Percentiles rank a stretch among this genome's conserved stretches.
These are phyloP conservation scores for Boechera retrofracta DNA, from an alignment of 345 rosid genomes.

Conservation along the genomic window DNA sequence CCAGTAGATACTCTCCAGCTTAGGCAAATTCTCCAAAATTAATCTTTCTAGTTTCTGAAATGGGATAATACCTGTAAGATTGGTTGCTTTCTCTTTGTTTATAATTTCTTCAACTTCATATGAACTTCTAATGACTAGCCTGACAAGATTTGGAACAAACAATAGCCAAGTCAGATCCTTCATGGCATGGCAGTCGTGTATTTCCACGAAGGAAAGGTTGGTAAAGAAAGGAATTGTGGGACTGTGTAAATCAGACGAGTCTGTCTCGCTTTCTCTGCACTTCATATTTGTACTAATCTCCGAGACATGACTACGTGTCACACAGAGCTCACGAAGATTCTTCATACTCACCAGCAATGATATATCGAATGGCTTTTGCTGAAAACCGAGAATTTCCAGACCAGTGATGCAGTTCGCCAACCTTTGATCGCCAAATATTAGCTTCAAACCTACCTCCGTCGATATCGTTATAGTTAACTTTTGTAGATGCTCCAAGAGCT, in stretches of 20 bases:
- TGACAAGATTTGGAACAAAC: constrained; percentile 12
- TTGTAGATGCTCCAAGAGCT: constrained; percentile 1
- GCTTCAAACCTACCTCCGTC: background rate
- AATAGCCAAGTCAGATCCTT: constrained; percentile 12
- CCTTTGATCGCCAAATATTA: background rate
- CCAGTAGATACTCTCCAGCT: constrained; percentile 20
- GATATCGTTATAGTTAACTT: background rate
- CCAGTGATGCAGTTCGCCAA: background rate
- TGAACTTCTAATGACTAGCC: rapidly evolving
- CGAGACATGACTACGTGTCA: background rate
- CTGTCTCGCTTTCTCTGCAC: background rate
- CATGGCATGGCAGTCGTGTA: rapidly evolving
- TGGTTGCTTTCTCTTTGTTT: constrained; percentile 6
- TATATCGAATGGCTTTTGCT: background rate
- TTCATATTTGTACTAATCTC: background rate
- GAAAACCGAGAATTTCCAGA: background rate
- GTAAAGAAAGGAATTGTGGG: background rate
- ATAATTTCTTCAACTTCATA: background rate
- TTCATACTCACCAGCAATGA: background rate
- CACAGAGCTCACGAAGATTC: background rate
- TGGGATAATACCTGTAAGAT: background rate
- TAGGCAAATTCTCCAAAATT: rapidly evolving
- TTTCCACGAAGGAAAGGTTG: background rate
- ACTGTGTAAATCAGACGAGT: background rate
- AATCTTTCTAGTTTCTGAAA: background rate